Evolutionary conservation across 2,329 filamentous ascomycete genomes (phyloP), one percentile per base, ranked within the genome.

Genomic region (Colletotrichum chrysophilum): DNA sequence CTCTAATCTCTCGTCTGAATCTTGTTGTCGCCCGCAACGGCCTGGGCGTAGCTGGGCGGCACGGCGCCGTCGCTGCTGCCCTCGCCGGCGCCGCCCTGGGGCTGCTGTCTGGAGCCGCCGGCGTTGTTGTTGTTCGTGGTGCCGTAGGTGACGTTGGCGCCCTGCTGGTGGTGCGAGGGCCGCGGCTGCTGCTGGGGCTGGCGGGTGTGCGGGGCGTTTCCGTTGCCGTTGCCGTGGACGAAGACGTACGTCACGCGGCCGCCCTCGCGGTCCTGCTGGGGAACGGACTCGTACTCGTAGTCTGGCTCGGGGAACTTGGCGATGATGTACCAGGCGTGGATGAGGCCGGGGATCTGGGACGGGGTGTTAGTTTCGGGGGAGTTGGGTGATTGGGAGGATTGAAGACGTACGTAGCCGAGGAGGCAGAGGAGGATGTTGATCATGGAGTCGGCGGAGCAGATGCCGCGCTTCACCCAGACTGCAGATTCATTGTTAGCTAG

Each of bases 251-350:
- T 94, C 71, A 96, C 92, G 76, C 89, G 90, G 79, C 90, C 88
- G 79, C 87, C 86, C 79, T 90, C 89, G 80, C 82, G 79, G 80
- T 91, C 90, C 69, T 92, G 91, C 7, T 69, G 68, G 26, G 90
- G 86, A 55, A 94, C 84, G 66, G 88, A 86, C 79, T 95, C 91
- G 85, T 97, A 96, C 77, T 94, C 91, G 84, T 90, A 91, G 74
- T 93, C 89, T 55, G 90, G 79, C 76, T 98, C 96, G 74, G 97
- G 97, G 84, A 94, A 95, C 83, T 95, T 94, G 81, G 95, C 91
- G 86, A 99, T 98, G 85, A 98, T 98, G 90, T 98, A 99, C 96
- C 97, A 98, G 77, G 96, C 92, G 87, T 99, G 97, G 4, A 99
- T 88, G 66, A 98, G 93, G 76, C 96, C 96, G 24, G 96, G 96